Conservation (phyloP, 345 rosid genomes). For the Linum trigynum region DNA sequence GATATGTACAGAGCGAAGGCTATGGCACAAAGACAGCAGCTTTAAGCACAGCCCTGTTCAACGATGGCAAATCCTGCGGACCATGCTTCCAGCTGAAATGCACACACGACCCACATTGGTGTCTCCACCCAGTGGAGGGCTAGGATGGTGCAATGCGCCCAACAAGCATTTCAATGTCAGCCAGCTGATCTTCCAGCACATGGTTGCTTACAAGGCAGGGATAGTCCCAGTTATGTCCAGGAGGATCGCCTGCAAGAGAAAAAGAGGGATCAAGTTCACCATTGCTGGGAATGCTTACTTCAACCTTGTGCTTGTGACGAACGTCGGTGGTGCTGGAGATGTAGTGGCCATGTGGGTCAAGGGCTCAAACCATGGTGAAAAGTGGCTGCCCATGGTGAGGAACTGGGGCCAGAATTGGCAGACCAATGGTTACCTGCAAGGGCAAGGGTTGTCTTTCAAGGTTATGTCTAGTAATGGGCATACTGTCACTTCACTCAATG, state of each 20-base stretch:
- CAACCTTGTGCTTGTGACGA: conserved; percentile 21
- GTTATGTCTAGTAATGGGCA: conserved; percentile 18
- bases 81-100: conserved; percentile 22
- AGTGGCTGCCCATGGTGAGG: conserved; percentile 20
- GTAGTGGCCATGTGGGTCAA: conserved; percentile 13
- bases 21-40: conserved; percentile 25
- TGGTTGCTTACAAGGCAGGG: conserved; percentile 21
- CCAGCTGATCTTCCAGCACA: conserved; percentile 20
- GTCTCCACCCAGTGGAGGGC: conserved; percentile 33
- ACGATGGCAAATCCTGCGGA: conserved; percentile 19
- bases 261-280: conserved; percentile 19
- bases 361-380: conserved; percentile 14
- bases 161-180: conserved; percentile 19
- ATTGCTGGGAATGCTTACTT: conserved; percentile 22
- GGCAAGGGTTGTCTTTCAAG: conserved; percentile 19
- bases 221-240: conserved; percentile 19
- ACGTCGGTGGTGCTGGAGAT: conserved; percentile 27
- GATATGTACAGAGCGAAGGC: conserved; percentile 18
- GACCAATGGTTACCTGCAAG: conserved; percentile 16
- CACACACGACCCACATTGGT: conserved; percentile 43
- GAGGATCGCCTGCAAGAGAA: conserved; percentile 17
- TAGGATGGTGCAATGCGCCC: conserved; percentile 25
- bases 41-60: conserved; percentile 23
- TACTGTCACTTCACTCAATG: conserved; percentile 10
- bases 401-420: conserved; percentile 30